A percentile compares a stretch with the other conserved stretches of the same genome.
Conservation (phyloP, 805 yeast species). For the Myxozyma kluyveri region DNA sequence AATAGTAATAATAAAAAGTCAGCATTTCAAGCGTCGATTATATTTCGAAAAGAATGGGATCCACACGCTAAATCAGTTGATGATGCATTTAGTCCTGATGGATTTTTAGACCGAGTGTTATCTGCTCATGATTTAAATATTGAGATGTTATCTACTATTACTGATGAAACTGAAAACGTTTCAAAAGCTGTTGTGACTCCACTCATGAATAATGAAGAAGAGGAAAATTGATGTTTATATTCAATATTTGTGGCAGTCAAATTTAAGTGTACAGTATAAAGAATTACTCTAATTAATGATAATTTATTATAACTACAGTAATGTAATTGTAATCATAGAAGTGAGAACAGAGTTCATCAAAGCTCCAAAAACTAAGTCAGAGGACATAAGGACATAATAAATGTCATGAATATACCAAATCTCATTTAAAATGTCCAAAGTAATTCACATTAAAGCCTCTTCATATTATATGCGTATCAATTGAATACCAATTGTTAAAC, state of each 20-base stretch:
- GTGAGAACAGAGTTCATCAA: not conserved
- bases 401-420: too few relatives aligned
- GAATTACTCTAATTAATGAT: too few relatives aligned
- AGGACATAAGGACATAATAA: too few relatives aligned
- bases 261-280: not conserved
- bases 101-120: not conserved
- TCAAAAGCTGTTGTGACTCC: not conserved
- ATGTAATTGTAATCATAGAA: too few relatives aligned
- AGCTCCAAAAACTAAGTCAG: not conserved
- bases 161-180: not conserved
- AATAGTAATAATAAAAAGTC: not conserved
- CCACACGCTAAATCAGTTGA: constrained; percentile 13
- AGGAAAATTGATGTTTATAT: not conserved
- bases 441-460: too few relatives aligned
- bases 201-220: not conserved
- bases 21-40: constrained; percentile 3
- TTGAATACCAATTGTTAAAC: too few relatives aligned
- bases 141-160: not conserved
- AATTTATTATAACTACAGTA: too few relatives aligned
- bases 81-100: constrained; percentile 6
- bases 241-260: too few relatives aligned
- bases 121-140: not conserved
- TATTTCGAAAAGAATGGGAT: constrained; percentile 5
- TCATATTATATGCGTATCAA: too few relatives aligned
- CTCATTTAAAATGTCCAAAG: too few relatives aligned